Percentiles rank a stretch among this genome's conserved stretches.
Evolutionary conservation across 78 protist species (phyloP).

Genomic region (Chrysochromulina parva): DNA sequence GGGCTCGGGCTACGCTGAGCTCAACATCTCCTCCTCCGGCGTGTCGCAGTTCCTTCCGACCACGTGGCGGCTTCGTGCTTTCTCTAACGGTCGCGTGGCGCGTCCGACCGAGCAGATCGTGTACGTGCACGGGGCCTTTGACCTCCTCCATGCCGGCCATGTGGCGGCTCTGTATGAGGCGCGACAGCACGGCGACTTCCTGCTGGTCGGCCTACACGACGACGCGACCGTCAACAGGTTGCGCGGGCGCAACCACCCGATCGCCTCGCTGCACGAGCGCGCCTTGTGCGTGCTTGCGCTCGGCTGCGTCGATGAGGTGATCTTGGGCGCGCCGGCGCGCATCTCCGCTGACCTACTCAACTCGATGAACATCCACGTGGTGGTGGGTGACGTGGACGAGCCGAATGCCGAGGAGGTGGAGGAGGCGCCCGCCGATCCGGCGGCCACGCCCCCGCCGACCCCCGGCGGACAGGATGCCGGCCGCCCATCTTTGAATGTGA

Average conservation of each 20-base stretch:
- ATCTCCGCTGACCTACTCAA: conserved; percentile 71
- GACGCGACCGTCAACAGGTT: conserved; percentile 51
- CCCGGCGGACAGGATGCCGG: too few species aligned
- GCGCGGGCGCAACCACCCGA: conserved; percentile 66
- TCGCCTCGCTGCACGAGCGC: conserved; percentile 92
- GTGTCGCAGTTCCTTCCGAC: conserved; percentile 65
- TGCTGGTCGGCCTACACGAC: conserved; percentile 86
- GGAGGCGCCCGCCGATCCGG: too few species aligned
- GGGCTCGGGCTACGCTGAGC: neutral
- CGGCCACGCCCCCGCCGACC: too few species aligned
- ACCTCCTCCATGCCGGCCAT: conserved; percentile 90
- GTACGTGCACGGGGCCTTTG: conserved; percentile 91
- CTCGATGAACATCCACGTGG: conserved; percentile 59
- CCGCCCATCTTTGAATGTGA: too few species aligned
- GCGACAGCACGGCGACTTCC: conserved; percentile 71
- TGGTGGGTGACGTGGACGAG: conserved; percentile 66
- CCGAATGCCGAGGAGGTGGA: too few species aligned
- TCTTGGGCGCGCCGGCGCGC: conserved; percentile 85
- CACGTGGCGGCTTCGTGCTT: neutral
- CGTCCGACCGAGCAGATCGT: conserved; percentile 71
- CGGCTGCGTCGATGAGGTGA: conserved; percentile 83
- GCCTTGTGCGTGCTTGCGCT: conserved; percentile 81
- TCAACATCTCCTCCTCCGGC: conserved; percentile 63
- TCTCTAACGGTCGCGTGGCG: neutral
- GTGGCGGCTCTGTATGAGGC: conserved; percentile 75